phyloP scores from a whole-genome alignment of 352 stramenopile genomes.

The Globisporangium middletonii region DNA sequence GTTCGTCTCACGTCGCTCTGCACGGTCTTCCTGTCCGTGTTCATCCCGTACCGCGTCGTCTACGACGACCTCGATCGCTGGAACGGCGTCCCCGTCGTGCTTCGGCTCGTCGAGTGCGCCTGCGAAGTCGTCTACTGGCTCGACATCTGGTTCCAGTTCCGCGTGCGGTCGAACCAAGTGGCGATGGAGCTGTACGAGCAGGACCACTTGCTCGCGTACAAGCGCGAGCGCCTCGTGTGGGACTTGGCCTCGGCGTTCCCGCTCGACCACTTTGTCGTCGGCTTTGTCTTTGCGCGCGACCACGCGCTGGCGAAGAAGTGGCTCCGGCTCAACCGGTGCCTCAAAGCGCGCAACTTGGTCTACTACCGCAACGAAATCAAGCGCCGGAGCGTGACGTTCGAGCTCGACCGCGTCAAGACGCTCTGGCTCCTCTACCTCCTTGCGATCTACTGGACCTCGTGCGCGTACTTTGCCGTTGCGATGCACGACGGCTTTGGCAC shows the following conservation, averaged over 20 bases:
- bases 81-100: constrained; percentile 28
- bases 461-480: constrained; percentile 52
- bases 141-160: constrained; percentile 63
- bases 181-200: constrained; percentile 63
- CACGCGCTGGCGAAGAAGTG: constrained; percentile 16
- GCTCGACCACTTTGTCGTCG: constrained; percentile 34
- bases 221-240: constrained; percentile 38
- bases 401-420: constrained; percentile 46
- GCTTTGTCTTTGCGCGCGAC: constrained; percentile 12
- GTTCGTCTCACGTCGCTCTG: constrained; percentile 35
- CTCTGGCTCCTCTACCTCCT: constrained; percentile 51
- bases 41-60: constrained; percentile 45
- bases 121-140: constrained; percentile 45
- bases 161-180: constrained; percentile 33
- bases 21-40: constrained; percentile 40
- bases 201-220: constrained; percentile 45
- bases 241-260: constrained; percentile 40
- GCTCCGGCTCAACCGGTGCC: constrained; percentile 45
- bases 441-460: constrained; percentile 61
- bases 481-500: constrained; percentile 48
- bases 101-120: constrained; percentile 26
- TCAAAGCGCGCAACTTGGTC: constrained; percentile 47
- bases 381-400: constrained; percentile 47
- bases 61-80: constrained; percentile 47
- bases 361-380: constrained; percentile 65